Evolutionary conservation across 805 yeast genomes (phyloP).

Genomic region (Tetrapisispora namnaoensis): DNA sequence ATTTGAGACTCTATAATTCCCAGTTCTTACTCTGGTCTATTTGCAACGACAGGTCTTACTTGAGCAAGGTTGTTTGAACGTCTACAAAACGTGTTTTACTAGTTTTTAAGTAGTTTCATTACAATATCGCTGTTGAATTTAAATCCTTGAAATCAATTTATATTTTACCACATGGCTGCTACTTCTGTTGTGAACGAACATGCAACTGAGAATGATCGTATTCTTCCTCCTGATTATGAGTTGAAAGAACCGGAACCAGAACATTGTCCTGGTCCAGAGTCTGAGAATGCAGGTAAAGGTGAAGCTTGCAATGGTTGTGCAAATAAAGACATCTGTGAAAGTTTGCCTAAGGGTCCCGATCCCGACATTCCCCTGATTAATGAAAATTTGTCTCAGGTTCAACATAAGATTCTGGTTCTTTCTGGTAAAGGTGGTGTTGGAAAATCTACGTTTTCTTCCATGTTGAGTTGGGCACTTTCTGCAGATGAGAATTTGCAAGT

Average conservation of each 20-base stretch:
- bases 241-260: slow-evolving; percentile 77
- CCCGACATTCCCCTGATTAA: slow-evolving; percentile 78
- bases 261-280: slow-evolving; percentile 98
- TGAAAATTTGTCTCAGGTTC: slow-evolving; percentile 48
- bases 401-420: slow-evolving; percentile 75
- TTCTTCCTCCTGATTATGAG: slow-evolving; percentile 15
- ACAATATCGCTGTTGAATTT: too few species aligned
- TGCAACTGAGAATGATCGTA: background rate
- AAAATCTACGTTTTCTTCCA: slow-evolving; percentile 87
- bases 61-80: too few species aligned
- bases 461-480: slow-evolving; percentile 95
- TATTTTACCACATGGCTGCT: background rate
- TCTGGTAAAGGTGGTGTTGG: slow-evolving; percentile 96
- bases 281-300: slow-evolving; percentile 85
- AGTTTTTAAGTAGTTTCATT: too few species aligned
- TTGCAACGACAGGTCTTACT: too few species aligned
- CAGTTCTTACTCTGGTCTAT: too few species aligned
- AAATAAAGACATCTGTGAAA: slow-evolving; percentile 80
- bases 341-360: slow-evolving; percentile 89
- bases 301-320: slow-evolving; percentile 96
- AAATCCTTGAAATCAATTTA: too few species aligned
- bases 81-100: too few species aligned
- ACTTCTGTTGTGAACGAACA: background rate
- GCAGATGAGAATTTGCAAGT: slow-evolving; percentile 72
- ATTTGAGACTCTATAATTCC: too few species aligned